Evolutionary conservation across 116 monocot genomes (phyloP), one percentile per base, ranked within the genome.

Genomic region (Dioscorea cayenensis): DNA sequence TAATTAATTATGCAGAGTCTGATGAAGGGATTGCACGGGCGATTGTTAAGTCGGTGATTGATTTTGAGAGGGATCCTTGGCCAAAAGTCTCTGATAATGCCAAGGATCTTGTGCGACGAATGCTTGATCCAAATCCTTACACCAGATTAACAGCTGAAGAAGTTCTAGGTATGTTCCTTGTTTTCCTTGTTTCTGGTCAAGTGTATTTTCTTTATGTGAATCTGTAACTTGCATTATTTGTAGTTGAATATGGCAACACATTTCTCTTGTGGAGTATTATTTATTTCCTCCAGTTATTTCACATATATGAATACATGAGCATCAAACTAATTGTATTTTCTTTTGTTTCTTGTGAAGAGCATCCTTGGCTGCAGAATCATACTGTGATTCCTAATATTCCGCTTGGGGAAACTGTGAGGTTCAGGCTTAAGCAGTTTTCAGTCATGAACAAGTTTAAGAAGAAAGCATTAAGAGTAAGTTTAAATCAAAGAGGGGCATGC

Each of bases 361-460:
- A 93, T 72, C 89, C 84, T 37, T 93, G 93, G 93, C 60, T 93
- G 71, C 82, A 79, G 77, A 83, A 84, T 69, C 78, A 76, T 7
- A 83, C 62, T 21, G 68, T 32, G 66, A 77, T 79, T 51, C 87
- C 89, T 18, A 81, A 89, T 64, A 83, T 87, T 71, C 83, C 89
- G 36, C 83, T 93, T 12, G 93, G 93, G 28, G 84, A 93, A 72
- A 76, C 76, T 59, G 87, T 93, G 22, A 81, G 82, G 69, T 51
- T 70, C 21, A 80, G 86, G 75, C 79, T 92, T 10, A 78, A 86
- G 73, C 86, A 93, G 77, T 85, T 89, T 71, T 77, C 87, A 43
- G 79, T 82, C 7, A 92, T 92, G 92, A 89, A 93, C 83, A 89
- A 85, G 71, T 89, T 93, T 74, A 93, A 93, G 77, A 89, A 93